Conservation (phyloP, 2,329 filamentous ascomycete genomes). For the Aureobasidium sp. region DNA sequence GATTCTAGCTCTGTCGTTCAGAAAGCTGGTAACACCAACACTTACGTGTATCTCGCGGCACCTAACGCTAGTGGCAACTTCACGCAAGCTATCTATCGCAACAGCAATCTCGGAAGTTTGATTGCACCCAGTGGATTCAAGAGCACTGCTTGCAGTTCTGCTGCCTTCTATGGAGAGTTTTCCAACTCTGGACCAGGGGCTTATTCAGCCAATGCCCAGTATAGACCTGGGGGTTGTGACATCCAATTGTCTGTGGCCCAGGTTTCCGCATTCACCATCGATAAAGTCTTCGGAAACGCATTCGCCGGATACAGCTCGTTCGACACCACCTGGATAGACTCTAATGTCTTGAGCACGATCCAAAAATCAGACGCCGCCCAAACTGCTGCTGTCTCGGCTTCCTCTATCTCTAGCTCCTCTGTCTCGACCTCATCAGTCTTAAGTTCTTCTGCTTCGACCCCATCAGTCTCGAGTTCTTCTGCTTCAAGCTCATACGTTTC, state of each 20-base stretch:
- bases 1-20: slow-evolving; percentile 14
- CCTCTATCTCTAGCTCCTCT: neutral
- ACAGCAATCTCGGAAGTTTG: slow-evolving; percentile 30
- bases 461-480: slow-evolving; percentile 1
- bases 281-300: slow-evolving; percentile 28
- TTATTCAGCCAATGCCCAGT: slow-evolving; percentile 27
- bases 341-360: slow-evolving; percentile 26
- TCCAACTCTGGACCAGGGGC: slow-evolving; percentile 33
- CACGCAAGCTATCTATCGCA: slow-evolving; percentile 34
- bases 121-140: slow-evolving; percentile 32
- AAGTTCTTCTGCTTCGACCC: neutral
- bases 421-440: neutral
- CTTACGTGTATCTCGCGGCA: slow-evolving; percentile 31
- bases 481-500: slow-evolving; percentile 15
- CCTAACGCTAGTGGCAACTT: slow-evolving; percentile 28
- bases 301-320: slow-evolving; percentile 27
- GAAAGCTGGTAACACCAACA: slow-evolving; percentile 20
- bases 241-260: slow-evolving; percentile 25
- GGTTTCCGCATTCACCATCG: slow-evolving; percentile 28
- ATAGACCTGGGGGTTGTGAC: slow-evolving; percentile 28
- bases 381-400: slow-evolving; percentile 8
- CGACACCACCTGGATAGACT: slow-evolving; percentile 31
- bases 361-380: slow-evolving; percentile 24
- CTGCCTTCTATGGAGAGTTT: slow-evolving; percentile 36
- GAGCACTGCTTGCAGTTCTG: slow-evolving; percentile 14